Evolutionary conservation across 1,139 yeast genomes (phyloP).

Genomic region (Debaryomyces coudertii): DNA sequence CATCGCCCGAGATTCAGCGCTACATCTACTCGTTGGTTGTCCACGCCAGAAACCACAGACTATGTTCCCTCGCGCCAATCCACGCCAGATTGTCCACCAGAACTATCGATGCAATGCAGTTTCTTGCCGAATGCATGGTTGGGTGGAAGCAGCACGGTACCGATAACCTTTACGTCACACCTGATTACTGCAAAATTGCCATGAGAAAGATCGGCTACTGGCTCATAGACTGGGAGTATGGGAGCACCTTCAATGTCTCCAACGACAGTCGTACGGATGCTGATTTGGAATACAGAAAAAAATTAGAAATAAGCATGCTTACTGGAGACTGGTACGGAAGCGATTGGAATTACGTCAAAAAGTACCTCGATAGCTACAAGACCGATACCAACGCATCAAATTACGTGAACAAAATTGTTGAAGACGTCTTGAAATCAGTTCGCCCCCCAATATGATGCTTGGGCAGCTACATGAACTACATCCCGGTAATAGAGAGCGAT

Average conservation of each 20-base stretch:
- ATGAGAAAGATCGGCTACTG: constrained; percentile 49
- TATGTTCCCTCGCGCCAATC: constrained; percentile 43
- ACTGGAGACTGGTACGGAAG: constrained; percentile 54
- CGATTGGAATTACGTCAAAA: constrained; percentile 41
- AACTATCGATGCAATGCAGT: constrained; percentile 31
- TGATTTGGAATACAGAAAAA: constrained; percentile 19
- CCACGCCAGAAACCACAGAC: constrained; percentile 43
- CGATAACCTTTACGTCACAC: constrained; percentile 35
- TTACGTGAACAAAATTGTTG: constrained; percentile 38
- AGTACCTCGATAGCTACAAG: constrained; percentile 29
- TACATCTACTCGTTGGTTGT: constrained; percentile 45
- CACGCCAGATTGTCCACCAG: constrained; percentile 40
- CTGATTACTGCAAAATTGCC: constrained; percentile 44
- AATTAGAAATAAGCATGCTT: constrained; percentile 37
- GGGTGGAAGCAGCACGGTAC: constrained; percentile 26
- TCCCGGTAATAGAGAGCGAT: neutral
- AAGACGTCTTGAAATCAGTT: constrained; percentile 40
- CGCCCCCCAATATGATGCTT: constrained; percentile 39
- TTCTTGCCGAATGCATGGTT: constrained; percentile 33
- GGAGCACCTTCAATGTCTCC: constrained; percentile 19
- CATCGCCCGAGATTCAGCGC: constrained; percentile 41
- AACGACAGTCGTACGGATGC: constrained; percentile 2
- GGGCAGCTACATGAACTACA: neutral
- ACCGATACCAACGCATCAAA: constrained; percentile 37
- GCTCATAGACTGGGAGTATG: constrained; percentile 50